These are phyloP conservation scores for Suillus occidentalis DNA, from an alignment of 768 basidiomycete species.

Conservation along the genomic window DNA sequence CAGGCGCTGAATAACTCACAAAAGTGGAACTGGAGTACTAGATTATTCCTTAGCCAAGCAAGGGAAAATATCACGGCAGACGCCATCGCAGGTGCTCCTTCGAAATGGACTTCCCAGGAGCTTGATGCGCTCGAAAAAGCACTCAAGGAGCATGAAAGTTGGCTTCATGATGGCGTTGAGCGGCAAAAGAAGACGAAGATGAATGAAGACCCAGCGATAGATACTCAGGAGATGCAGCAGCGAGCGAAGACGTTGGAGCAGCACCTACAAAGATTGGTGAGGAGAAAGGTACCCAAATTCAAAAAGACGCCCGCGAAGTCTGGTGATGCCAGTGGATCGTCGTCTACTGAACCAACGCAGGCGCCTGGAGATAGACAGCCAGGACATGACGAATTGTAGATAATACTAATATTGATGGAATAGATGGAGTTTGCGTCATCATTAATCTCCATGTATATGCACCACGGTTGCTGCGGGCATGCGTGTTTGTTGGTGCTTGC, in stretches of 20 bases:
- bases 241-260: slow-evolving; percentile 79
- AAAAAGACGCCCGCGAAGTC: slow-evolving; percentile 47
- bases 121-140: slow-evolving; percentile 75
- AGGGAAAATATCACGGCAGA: slow-evolving; percentile 70
- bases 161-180: slow-evolving; percentile 82
- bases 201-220: slow-evolving; percentile 84
- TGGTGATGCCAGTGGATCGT: slow-evolving; percentile 13
- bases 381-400: slow-evolving; percentile 34
- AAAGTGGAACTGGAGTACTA: slow-evolving; percentile 86
- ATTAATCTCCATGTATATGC: not conserved
- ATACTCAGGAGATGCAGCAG: slow-evolving; percentile 82
- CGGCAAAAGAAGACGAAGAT: slow-evolving; percentile 73
- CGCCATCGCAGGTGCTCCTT: slow-evolving; percentile 54
- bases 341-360: slow-evolving; percentile 19
- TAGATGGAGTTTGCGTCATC: slow-evolving; percentile 16
- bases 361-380: slow-evolving; percentile 18
- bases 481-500: slow-evolving; percentile 29
- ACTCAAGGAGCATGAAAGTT: slow-evolving; percentile 76
- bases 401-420: slow-evolving; percentile 4
- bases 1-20: slow-evolving; percentile 79
- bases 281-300: slow-evolving; percentile 65
- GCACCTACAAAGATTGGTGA: slow-evolving; percentile 65
- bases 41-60: slow-evolving; percentile 84
- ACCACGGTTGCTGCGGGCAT: not conserved
- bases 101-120: slow-evolving; percentile 87